These are phyloP conservation scores for Psophocarpus tetragonolobus DNA, from an alignment of 306 rosid species.

Conservation along the genomic window DNA sequence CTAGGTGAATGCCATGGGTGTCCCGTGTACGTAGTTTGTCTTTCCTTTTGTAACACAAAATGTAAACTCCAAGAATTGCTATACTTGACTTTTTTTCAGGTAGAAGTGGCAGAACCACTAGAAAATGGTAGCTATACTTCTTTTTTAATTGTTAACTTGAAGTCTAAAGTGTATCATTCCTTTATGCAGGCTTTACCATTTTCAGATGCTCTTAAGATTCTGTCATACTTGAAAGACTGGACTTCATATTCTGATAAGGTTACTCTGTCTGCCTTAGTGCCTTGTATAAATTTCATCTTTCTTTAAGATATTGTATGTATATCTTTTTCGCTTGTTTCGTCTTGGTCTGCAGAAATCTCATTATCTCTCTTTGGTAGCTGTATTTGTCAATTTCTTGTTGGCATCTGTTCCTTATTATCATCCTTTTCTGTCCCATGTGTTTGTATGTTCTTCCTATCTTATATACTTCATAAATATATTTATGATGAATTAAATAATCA, in stretches of 20 bases:
- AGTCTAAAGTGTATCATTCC: constrained; percentile 18
- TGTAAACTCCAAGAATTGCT: neutral
- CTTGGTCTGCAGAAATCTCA: neutral
- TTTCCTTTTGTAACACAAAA: neutral
- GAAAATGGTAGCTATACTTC: constrained; percentile 6
- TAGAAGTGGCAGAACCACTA: neutral
- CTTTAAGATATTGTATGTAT: neutral
- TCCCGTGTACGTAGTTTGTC: neutral
- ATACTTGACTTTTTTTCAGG: neutral
- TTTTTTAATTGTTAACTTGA: constrained; percentile 16
- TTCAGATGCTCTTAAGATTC: constrained; percentile 82
- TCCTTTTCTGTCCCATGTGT: neutral
- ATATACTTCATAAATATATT: neutral
- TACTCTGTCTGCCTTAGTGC: neutral
- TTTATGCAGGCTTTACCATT: constrained; percentile 83
- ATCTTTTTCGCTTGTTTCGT: neutral
- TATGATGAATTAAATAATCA: neutral
- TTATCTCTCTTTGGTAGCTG: neutral
- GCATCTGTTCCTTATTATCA: neutral
- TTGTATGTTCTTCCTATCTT: neutral
- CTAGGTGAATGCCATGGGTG: constrained; percentile 2
- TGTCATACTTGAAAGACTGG: constrained; percentile 88
- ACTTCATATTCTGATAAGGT: constrained; percentile 85
- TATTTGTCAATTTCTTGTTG: constrained; percentile 1
- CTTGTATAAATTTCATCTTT: neutral